A percentile compares a stretch with the other conserved stretches of the same genome.
Conservation (phyloP, 1,284 basidiomycete species). For the Vanrija pseudolonga region DNA sequence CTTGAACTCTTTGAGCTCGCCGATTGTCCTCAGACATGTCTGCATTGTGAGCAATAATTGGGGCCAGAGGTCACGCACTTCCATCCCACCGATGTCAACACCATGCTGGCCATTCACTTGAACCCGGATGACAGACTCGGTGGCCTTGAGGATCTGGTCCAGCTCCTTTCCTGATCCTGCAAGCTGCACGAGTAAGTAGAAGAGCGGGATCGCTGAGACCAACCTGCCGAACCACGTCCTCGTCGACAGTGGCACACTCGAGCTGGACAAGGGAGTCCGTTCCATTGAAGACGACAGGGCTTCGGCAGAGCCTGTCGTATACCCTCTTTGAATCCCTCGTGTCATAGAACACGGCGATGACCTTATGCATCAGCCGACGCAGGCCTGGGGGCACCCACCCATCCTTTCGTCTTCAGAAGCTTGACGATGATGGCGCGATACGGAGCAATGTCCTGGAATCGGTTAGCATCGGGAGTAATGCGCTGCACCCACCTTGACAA, state of each 20-base stretch:
- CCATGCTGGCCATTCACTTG: conserved; percentile 17
- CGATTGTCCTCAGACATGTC: conserved; percentile 21
- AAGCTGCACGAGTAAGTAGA: conserved; percentile 8
- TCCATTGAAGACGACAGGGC: conserved; percentile 14
- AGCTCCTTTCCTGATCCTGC: conserved; percentile 13
- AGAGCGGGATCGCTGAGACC: background rate
- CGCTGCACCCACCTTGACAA: conserved; percentile 20
- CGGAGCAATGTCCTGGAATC: background rate
- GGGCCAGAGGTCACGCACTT: conserved; percentile 8
- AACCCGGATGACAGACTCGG: conserved; percentile 17
- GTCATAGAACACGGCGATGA: conserved; percentile 40
- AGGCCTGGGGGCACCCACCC: conserved; percentile 17
- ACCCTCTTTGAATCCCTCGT: conserved; percentile 32
- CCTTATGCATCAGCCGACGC: conserved; percentile 15
- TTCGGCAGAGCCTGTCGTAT: conserved; percentile 17
- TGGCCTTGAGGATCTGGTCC: conserved; percentile 19
- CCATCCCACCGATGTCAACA: conserved; percentile 10
- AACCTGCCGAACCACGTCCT: conserved; percentile 21
- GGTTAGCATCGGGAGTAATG: background rate
- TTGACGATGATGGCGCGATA: conserved; percentile 23
- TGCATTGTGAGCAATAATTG: background rate
- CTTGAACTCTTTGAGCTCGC: conserved; percentile 21
- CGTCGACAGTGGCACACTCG: conserved; percentile 23
- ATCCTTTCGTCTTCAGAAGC: conserved; percentile 25
- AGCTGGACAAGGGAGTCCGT: conserved; percentile 11